Evolutionary conservation across 768 basidiomycete species (phyloP), one percentile per base, ranked within the genome.

Genomic region (Xanthoconium stramineum): DNA sequence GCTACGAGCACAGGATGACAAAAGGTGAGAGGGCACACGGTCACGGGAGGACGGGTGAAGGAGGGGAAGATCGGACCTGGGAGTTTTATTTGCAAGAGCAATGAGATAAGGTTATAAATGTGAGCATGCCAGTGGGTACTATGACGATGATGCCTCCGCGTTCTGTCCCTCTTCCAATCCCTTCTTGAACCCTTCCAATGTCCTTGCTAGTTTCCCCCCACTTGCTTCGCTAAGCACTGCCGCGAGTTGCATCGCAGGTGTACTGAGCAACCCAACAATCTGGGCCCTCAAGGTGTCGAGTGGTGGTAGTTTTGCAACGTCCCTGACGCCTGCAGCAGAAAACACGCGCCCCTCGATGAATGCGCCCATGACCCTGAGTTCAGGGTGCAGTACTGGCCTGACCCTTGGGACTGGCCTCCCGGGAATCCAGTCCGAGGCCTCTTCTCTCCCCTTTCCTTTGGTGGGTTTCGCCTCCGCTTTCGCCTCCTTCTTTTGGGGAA

Each of bases 1-100:
- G 91, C 1, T 98, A 98, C 64, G 87, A 87, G 62, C 96, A 98
- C 69, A 77, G 91, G n/a, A 89, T 96, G 85, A 97, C 96, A 4
- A 89, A 94, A 65, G 95, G 95, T 6, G 91, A 82, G 75, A 78
- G 82, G 68, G 89, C 70, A 0, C 81, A 81, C 66, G 86, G 83
- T 30, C 80, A 75, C 39, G 83, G 81, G 29, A 86, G 70, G 74
- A 90, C 83, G 13, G 89, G 83, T 37, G 84, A 83, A 65, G 87
- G 83, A 10, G 89, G 84, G 46, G 89, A 86, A 62, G 89, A 93
- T 61, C 77, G 91, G 57, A 94, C 90, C 59, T 95, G 93, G 92
- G 90, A 94, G 70, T 94, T 95, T 72, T 92, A 79, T 71, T 58
- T 81, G 53, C 63, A 61, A 53, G 69, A 68, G 19, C 8, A 30